Evolutionary conservation across 805 yeast species (phyloP), one percentile per base, ranked within the genome.

Genomic region (Diddensiella transvaalensis): DNA sequence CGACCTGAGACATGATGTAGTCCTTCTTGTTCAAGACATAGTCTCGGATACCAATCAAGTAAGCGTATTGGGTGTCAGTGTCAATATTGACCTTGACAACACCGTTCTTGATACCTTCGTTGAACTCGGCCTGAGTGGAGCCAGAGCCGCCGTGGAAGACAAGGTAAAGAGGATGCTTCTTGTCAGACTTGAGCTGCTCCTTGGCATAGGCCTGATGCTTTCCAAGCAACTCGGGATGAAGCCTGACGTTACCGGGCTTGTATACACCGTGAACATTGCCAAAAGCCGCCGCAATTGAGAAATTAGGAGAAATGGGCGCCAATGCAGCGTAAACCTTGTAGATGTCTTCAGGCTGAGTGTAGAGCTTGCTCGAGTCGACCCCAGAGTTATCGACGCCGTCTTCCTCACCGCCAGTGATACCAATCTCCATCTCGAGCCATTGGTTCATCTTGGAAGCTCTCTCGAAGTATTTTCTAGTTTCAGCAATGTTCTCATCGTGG

Each of bases 121-220:
- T 85, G 73, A 86, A 93, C 77, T 93, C 99, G 59, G 75, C 71
- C 75, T 85, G 95, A 59, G 93, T 66, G 48, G 99, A 93, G 74
- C 99, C 99, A 57, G 99, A 93, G 74, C 99, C 99, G 78, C 99
- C 99, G 82, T 93, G 99, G 97, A 93, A 93, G 61, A 93, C 99
- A 63, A 93, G 81, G 86, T 82, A 93, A 69, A 93, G 78, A 71
- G 99, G 98, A 70, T 75, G 74, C 53, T 65, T 68, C 56, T 73
- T 66, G 50, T 70, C 60, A 56, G 83, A 64, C 57, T 78, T 77
- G 54, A 76, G 60, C 70, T 85, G 73, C 71, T 82, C 73, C 72
- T 79, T 76, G 63, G 97, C 95, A 77, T 83, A 89, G 54, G 73
- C 75, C 78, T 93, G 99, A 80, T 91, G 97, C 65, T 88, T 95